Conservation (phyloP, 1,284 basidiomycete genomes). For the Trametes versicolor region DNA sequence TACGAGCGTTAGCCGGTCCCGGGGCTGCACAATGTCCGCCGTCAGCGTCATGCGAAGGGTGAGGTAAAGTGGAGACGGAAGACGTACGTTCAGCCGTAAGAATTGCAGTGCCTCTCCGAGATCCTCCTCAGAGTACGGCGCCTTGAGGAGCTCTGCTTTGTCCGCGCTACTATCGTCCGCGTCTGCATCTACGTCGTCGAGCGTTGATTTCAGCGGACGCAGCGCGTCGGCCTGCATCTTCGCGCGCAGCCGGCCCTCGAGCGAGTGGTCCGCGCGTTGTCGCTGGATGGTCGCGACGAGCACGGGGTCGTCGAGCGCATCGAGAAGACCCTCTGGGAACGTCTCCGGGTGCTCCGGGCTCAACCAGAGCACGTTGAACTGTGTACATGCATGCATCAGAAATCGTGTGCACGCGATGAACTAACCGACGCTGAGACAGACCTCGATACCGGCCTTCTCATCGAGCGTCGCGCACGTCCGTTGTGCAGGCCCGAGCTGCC, state of each 20-base stretch:
- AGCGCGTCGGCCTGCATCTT: conserved; percentile 79
- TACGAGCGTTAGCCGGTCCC: conserved; percentile 72
- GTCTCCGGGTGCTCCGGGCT: conserved; percentile 69
- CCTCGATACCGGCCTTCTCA: conserved; percentile 72
- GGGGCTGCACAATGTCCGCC: conserved; percentile 56
- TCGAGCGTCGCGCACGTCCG: conserved; percentile 78
- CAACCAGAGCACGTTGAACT: conserved; percentile 83
- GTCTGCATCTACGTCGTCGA: conserved; percentile 48
- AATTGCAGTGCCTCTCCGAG: conserved; percentile 75
- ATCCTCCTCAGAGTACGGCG: conserved; percentile 58
- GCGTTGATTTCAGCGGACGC: conserved; percentile 53
- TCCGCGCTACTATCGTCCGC: conserved; percentile 40
- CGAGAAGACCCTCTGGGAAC: conserved; percentile 71
- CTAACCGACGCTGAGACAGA: conserved; percentile 40
- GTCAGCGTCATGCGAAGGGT: conserved; percentile 6
- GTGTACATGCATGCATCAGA: conserved; percentile 1
- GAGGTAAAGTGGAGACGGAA: neutral
- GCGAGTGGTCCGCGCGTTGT: conserved; percentile 37
- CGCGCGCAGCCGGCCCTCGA: conserved; percentile 62
- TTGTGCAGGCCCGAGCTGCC: conserved; percentile 70
- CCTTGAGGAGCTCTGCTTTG: conserved; percentile 37
- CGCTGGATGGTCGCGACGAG: conserved; percentile 40
- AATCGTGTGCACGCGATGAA: neutral
- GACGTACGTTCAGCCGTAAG: conserved; percentile 69
- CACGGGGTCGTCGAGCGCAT: conserved; percentile 57